Percentiles rank a stretch among this genome's conserved stretches.
Conservation (phyloP, 2,329 filamentous ascomycete genomes). For the Aspergillus sp. region DNA sequence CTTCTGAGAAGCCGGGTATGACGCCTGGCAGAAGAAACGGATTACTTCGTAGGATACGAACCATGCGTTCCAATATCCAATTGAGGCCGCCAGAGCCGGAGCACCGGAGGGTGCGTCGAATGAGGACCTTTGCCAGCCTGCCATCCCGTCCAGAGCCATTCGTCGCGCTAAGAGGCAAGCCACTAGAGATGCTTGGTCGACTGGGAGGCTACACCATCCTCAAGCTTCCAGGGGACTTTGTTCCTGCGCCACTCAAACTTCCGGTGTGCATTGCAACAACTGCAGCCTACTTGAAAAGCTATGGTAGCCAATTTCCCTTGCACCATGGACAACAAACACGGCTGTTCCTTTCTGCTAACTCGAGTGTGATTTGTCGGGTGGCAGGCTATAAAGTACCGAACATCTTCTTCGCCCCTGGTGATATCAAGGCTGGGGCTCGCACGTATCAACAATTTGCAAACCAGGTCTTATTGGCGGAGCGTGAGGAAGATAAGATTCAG, state of each 20-base stretch:
- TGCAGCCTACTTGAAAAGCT: slow-evolving; percentile 27
- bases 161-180: slow-evolving; percentile 28
- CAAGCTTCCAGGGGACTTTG: slow-evolving; percentile 28
- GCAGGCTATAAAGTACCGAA: slow-evolving; percentile 9
- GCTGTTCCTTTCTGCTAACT: no score
- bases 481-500: slow-evolving; percentile 25
- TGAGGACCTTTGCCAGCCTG: slow-evolving; percentile 32
- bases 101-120: slow-evolving; percentile 26
- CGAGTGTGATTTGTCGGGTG: no score
- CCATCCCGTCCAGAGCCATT: slow-evolving; percentile 19
- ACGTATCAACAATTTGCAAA: slow-evolving; percentile 35
- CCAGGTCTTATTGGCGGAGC: slow-evolving; percentile 31
- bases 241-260: slow-evolving; percentile 30
- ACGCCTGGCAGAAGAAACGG: slow-evolving; percentile 10
- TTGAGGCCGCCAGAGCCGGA: slow-evolving; percentile 10
- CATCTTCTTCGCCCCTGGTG: slow-evolving; percentile 29
- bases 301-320: slow-evolving; percentile 22
- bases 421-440: slow-evolving; percentile 25
- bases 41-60: slow-evolving; percentile 25
- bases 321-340: background rate
- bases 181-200: slow-evolving; percentile 34
- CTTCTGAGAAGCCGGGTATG: background rate
- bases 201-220: slow-evolving; percentile 37
- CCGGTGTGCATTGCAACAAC: slow-evolving; percentile 39
- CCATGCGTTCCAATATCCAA: slow-evolving; percentile 26